Conservation (phyloP, 23 red algal genomes). For the Gracilaria gracilis region DNA sequence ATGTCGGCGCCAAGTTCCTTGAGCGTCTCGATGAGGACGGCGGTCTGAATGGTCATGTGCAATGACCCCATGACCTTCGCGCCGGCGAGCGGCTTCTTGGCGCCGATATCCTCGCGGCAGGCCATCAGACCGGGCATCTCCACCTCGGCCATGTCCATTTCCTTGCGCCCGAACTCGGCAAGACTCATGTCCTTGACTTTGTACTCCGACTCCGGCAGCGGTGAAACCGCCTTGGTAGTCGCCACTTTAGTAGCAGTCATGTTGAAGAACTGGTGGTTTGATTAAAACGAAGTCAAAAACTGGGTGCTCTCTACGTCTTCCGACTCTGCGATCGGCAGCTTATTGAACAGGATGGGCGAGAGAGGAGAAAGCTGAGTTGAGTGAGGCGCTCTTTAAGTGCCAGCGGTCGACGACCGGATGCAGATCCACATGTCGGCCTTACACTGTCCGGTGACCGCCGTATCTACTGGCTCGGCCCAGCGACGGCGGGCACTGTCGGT, state of each 20-base stretch:
- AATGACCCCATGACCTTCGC: slow-evolving; percentile 94
- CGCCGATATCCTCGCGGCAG: slow-evolving; percentile 86
- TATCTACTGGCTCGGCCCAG: neutral
- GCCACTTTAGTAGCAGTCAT: slow-evolving; percentile 30
- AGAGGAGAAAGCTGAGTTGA: neutral
- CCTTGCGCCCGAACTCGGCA: slow-evolving; percentile 91
- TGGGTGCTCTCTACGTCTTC: neutral
- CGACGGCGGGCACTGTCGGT: neutral
- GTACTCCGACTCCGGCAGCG: slow-evolving; percentile 86
- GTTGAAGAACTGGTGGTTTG: neutral
- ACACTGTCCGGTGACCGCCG: neutral
- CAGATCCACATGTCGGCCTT: neutral
- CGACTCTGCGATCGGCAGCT: neutral
- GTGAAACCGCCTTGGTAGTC: slow-evolving; percentile 44
- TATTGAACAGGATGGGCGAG: neutral
- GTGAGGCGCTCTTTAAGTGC: neutral
- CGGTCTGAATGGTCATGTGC: slow-evolving; percentile 99
- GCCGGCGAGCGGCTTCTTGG: slow-evolving; percentile 85
- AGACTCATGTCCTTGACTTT: slow-evolving; percentile 90
- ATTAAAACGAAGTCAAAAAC: neutral
- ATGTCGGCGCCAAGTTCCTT: slow-evolving; percentile 93
- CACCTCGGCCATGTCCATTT: slow-evolving; percentile 90
- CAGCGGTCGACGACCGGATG: neutral
- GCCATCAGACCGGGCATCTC: slow-evolving; percentile 99
- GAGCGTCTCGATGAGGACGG: slow-evolving; percentile 98